These are phyloP conservation scores for Hanseniaspora guilliermondii DNA, from an alignment of 805 yeast genomes.

Conservation along the genomic window DNA sequence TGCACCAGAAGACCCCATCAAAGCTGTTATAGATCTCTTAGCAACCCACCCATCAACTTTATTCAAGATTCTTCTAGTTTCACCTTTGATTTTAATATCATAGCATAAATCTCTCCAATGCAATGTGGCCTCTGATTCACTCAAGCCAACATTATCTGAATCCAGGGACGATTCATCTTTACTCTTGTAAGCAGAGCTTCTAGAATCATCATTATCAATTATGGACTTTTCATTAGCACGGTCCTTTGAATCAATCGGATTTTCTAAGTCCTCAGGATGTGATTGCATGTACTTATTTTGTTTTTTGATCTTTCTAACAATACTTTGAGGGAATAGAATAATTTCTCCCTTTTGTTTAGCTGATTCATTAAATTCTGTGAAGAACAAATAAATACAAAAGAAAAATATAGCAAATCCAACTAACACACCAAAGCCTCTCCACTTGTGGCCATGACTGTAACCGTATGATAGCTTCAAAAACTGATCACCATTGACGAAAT, in stretches of 20 bases:
- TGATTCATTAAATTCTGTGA: conserved; percentile 48
- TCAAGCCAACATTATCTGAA: conserved; percentile 13
- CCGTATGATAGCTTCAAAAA: conserved; percentile 32
- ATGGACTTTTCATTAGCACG: conserved; percentile 14
- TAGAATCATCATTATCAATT: neutral
- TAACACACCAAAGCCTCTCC: conserved; percentile 53
- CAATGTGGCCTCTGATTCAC: conserved; percentile 37
- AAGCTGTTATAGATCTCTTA: conserved; percentile 64
- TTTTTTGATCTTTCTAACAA: conserved; percentile 37
- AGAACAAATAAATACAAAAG: conserved; percentile 38
- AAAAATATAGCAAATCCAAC: conserved; percentile 42
- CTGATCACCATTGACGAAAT: conserved; percentile 36
- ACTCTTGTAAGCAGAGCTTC: neutral
- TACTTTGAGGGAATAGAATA: conserved; percentile 42
- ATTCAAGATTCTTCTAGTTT: conserved; percentile 41
- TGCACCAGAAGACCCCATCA: conserved; percentile 66
- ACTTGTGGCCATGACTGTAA: conserved; percentile 35
- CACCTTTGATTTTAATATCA: conserved; percentile 47
- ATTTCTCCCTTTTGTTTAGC: conserved; percentile 53
- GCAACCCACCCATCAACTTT: conserved; percentile 64
- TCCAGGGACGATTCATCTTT: conserved; percentile 6
- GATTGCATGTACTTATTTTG: conserved; percentile 23
- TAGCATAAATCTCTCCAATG: conserved; percentile 63
- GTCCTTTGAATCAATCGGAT: conserved; percentile 18
- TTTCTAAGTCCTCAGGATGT: conserved; percentile 21